phyloP scores from a whole-genome alignment of 768 basidiomycete genomes.

The Filobasidium wieringae region DNA sequence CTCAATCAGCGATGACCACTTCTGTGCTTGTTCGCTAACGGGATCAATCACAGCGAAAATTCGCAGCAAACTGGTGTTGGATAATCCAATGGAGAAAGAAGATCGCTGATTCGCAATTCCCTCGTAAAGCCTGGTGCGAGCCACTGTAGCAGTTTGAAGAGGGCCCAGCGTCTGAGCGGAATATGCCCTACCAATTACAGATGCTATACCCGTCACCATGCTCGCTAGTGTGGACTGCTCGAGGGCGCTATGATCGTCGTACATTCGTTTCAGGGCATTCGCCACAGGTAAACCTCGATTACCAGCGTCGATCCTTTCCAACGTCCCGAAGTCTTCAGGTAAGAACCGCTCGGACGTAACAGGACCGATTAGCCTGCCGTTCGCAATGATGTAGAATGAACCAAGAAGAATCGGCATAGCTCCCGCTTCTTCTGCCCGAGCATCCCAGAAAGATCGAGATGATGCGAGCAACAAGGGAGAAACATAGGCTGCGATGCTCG shows the following conservation, averaged over 20 bases:
- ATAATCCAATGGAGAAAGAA: slow-evolving; percentile 57
- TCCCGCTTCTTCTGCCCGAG: slow-evolving; percentile 33
- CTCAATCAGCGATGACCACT: slow-evolving; percentile 66
- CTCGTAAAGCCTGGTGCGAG: slow-evolving; percentile 4
- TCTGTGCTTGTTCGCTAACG: slow-evolving; percentile 68
- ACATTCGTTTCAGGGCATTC: slow-evolving; percentile 51
- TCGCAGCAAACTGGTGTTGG: slow-evolving; percentile 54
- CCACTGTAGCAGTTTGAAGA: slow-evolving; percentile 43
- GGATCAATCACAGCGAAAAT: slow-evolving; percentile 71
- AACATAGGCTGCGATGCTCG: neutral
- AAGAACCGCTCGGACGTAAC: slow-evolving; percentile 51
- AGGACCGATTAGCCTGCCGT: slow-evolving; percentile 79
- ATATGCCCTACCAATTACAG: slow-evolving; percentile 61
- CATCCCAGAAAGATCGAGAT: slow-evolving; percentile 29
- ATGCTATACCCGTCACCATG: slow-evolving; percentile 55
- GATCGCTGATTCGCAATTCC: slow-evolving; percentile 40
- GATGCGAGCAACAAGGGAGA: slow-evolving; percentile 12
- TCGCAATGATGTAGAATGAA: slow-evolving; percentile 56
- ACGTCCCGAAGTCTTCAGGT: slow-evolving; percentile 57
- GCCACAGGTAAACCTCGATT: slow-evolving; percentile 61
- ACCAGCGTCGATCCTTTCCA: slow-evolving; percentile 62
- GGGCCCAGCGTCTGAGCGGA: slow-evolving; percentile 24
- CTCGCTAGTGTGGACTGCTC: slow-evolving; percentile 51
- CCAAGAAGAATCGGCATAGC: slow-evolving; percentile 50
- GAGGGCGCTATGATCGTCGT: slow-evolving; percentile 39